A percentile compares a stretch with the other conserved stretches of the same genome.
Conservation (phyloP, 192 early-diverging fungal genomes). For the Spinellus fusiger region DNA sequence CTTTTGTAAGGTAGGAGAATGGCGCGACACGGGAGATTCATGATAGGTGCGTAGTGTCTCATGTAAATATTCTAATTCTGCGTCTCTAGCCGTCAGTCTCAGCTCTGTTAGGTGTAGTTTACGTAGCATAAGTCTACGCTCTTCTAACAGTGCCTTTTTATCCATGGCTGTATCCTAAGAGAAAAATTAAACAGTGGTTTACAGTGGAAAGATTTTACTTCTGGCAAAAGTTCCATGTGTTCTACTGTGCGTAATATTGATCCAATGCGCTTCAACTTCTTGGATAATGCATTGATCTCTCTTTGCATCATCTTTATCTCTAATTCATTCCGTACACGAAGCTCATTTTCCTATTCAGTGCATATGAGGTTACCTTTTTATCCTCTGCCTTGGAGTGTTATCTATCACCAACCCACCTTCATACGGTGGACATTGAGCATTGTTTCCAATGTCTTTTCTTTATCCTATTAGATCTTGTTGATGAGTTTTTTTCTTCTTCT, state of each 20-base stretch:
- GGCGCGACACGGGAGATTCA: neutral
- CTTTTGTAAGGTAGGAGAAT: constrained; percentile 2
- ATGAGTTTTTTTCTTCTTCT: too few relatives aligned
- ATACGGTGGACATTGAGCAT: constrained; percentile 15
- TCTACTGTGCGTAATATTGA: constrained; percentile 15
- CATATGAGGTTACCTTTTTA: too few relatives aligned
- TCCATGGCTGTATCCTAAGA: constrained; percentile 6
- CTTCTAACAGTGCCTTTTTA: constrained; percentile 8
- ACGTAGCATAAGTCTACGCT: constrained; percentile 21
- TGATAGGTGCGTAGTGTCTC: neutral
- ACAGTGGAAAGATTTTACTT: too few relatives aligned
- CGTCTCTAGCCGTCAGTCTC: constrained; percentile 22
- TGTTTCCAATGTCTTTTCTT: constrained; percentile 9
- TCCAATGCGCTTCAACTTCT: constrained; percentile 17
- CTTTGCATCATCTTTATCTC: constrained; percentile 30
- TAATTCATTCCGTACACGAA: constrained; percentile 13
- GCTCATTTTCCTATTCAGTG: constrained; percentile 25
- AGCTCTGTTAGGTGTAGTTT: constrained; percentile 28
- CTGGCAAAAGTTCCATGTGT: constrained; percentile 11
- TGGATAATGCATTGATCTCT: constrained; percentile 24
- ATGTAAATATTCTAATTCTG: constrained; percentile 26
- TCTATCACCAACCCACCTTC: neutral
- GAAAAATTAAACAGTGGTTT: too few relatives aligned
- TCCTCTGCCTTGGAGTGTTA: too few relatives aligned
- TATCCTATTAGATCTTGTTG: too few relatives aligned